A percentile compares a stretch with the other conserved stretches of the same genome.
Evolutionary conservation across 176 grass and related monocot species (phyloP).

Genomic region (Thinopyrum elongatum): DNA sequence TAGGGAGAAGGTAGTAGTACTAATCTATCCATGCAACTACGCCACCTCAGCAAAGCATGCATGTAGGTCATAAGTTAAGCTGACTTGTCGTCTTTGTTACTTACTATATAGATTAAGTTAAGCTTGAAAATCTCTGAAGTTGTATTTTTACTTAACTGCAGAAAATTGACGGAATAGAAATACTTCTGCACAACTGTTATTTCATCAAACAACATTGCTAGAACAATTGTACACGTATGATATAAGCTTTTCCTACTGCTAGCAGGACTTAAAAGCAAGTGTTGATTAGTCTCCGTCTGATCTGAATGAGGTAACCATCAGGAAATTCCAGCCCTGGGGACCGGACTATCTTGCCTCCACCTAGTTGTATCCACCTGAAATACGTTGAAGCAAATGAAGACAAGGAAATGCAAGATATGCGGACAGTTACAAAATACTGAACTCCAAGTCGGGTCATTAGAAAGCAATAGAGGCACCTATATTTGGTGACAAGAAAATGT

Average conservation of each 20-base stretch:
- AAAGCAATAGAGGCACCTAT: constrained; percentile 11
- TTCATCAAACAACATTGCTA: not conserved
- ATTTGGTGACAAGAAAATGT: constrained; percentile 42
- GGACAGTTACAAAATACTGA: not conserved
- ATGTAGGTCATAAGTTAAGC: too few relatives aligned
- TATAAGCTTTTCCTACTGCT: not conserved
- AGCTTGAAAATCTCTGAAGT: not conserved
- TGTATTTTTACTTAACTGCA: not conserved
- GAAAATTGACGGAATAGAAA: not conserved
- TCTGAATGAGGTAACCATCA: constrained; percentile 35
- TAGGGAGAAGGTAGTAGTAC: too few relatives aligned
- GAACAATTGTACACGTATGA: not conserved
- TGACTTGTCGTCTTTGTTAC: not conserved
- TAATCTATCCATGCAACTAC: too few relatives aligned
- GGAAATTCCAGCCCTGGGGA: constrained; percentile 46
- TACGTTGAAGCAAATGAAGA: not conserved
- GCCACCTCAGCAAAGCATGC: too few relatives aligned
- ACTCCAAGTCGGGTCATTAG: not conserved
- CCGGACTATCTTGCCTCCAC: constrained; percentile 33
- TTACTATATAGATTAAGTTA: not conserved
- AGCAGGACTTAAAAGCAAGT: not conserved
- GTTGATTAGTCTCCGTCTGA: not conserved
- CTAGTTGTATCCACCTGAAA: constrained; percentile 46
- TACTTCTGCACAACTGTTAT: not conserved
- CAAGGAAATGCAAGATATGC: not conserved